Base-by-base conservation (phyloP, 257 asterid species). In the Cynanchum wilfordii region DNA sequence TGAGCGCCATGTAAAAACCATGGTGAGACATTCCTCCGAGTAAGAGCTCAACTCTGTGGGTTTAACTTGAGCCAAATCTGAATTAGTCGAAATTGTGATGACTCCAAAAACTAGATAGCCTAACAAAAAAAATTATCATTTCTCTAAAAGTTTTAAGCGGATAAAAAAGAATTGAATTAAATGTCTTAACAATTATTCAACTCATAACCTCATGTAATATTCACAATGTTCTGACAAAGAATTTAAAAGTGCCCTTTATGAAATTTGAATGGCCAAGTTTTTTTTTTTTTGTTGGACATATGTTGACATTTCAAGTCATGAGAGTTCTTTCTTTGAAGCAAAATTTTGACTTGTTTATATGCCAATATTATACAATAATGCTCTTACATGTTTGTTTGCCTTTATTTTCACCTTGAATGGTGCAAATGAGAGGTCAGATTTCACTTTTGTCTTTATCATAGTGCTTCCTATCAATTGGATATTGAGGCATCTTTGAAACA, bases 261-360 rank as follows among this genome's bases (percentile, higher is more conserved):
- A 60, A 55, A 77, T 66, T 79, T 84, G 90, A 85, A 87, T 79
- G 85, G 89, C 82, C 90, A 85, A 73, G 70, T 71, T 58, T 72
- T 33, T 33, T 33, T 1, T 50, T 0, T 54, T 42, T 58, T 49
- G 49, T 58, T 49, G 49, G n/a, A 75, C 16, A 22, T 63, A 75
- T 77, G 82, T 80, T 76, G 87, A 87, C 87, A 77, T 80, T 74
- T 81, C 72, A 75, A 72, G 72, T 69, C 80, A 70, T 72, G n/a
- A 64, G 69, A 75, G 76, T 78, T 75, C 22, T 52, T 79, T 75
- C 52, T 22, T 33, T 36, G 52, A 67, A 73, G 42, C 59, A 59
- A 73, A 58, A 69, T 2, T 24, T 58, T 24, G 69, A 25, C 51
- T 70, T 74, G 33, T 16, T 59, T 27, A 29, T 55, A 69, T 60